Conservation (phyloP, 1,284 basidiomycete genomes). For the Melampsora medusae region DNA sequence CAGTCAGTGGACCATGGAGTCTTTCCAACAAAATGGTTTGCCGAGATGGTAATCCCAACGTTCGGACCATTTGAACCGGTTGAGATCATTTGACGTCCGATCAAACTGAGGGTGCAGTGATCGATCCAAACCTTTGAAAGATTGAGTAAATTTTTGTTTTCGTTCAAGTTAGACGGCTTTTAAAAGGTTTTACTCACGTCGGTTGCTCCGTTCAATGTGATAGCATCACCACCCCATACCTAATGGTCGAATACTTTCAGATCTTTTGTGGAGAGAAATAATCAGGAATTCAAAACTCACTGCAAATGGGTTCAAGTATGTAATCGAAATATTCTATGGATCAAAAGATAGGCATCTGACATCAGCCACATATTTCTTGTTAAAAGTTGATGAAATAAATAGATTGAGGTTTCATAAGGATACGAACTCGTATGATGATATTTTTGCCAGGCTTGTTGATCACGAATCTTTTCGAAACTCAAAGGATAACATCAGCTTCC, state of each 20-base stretch:
- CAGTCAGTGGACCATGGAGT: constrained; percentile 36
- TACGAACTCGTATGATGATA: background rate
- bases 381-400: too few relatives aligned
- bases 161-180: background rate
- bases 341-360: too few relatives aligned
- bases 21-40: constrained; percentile 35
- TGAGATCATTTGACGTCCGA: constrained; percentile 42
- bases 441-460: background rate
- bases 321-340: constrained; percentile 20
- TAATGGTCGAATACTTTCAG: background rate
- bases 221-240: constrained; percentile 44
- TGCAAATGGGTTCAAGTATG: background rate
- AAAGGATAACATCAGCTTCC: background rate
- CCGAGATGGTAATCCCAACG: constrained; percentile 15
- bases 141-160: background rate
- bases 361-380: too few relatives aligned
- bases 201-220: constrained; percentile 5
- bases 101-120: constrained; percentile 36
- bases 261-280: background rate
- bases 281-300: background rate
- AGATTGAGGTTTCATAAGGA: background rate
- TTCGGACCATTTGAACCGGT: background rate
- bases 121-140: constrained; percentile 40
- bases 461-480: background rate
- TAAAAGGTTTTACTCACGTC: constrained; percentile 13